phyloP scores from a whole-genome alignment of 257 asterid species.

The Nicotiana noctiflora region DNA sequence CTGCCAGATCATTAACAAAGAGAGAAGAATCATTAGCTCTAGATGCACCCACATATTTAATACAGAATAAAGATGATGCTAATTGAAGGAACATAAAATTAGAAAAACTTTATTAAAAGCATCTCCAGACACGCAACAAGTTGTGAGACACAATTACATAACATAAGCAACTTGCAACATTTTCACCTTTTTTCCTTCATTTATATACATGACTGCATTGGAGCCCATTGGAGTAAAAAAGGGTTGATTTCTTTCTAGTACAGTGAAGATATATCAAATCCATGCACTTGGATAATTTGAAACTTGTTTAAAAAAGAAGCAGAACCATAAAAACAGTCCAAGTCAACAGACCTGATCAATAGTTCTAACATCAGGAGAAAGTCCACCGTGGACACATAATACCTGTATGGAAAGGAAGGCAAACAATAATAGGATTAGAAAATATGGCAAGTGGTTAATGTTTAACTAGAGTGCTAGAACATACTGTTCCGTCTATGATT shows the following conservation, averaged over 20 bases:
- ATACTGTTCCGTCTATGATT: conserved; percentile 91
- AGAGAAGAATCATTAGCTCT: background rate
- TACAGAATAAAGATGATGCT: background rate
- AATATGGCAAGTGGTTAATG: conserved; percentile 10
- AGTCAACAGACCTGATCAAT: conserved; percentile 68
- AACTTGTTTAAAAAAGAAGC: background rate
- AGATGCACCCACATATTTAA: background rate
- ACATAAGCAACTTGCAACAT: background rate
- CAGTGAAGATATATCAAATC: background rate
- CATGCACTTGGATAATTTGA: background rate
- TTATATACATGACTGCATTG: background rate
- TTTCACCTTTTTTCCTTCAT: background rate
- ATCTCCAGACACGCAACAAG: background rate
- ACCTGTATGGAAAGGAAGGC: conserved; percentile 44
- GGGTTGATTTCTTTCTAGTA: background rate
- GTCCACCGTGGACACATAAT: conserved; percentile 96
- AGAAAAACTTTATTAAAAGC: background rate
- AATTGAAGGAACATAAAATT: background rate
- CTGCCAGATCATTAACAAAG: conserved; percentile 33
- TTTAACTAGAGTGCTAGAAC: conserved; percentile 6
- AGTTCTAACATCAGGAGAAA: conserved; percentile 95
- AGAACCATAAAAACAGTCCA: background rate
- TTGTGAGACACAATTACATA: background rate
- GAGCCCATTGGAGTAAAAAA: background rate
- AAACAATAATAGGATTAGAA: background rate